Base-by-base conservation (phyloP, 2,329 filamentous ascomycete genomes). In the Zasmidium citrigriseum region DNA sequence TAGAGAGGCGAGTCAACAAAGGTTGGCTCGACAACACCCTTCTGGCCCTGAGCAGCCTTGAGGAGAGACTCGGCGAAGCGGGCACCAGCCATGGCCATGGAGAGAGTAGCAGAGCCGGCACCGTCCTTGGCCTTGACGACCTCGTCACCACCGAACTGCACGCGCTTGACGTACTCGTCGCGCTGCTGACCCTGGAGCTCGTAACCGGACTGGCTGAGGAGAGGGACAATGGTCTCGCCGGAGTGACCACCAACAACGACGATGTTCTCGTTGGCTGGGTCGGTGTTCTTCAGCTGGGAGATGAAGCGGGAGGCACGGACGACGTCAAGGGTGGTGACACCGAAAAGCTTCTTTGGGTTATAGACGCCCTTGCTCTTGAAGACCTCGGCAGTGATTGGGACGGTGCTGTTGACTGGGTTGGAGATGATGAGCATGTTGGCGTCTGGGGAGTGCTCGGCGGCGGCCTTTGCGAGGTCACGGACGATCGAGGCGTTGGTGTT, bases 401-500 rank as follows among this genome's bases (percentile, higher is more conserved):
- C 95, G 75, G 95, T 99, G 72, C 92, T 97, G 91, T 99, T 99
- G 83, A 99, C 85, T 64, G 95, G 95, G 88, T 99, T 99, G 80
- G 93, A 87, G 82, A 99, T 99, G 84, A 99, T 87, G 76, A 98
- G 87, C 78, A 98, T 85, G 82, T 96, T 96, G 80, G 95, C 95
- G 66, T 97, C 85, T 73, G 95, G 95, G 75, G 89, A 86, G 70
- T 90, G 86, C 73, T 96, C 87, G 73, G 95, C 95, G 75, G 87
- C 88, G 72, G 92, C 93, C 87, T 96, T 96, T 82, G 93, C 93
- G 68, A 99, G 88, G 81, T 98, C 95, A 75, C 93, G 93, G 77
- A 99, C 95, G 78, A 99, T 99, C 77, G 91, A 96, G 79, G 95
- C 95, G 81, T 99, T 99, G 86, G 93, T 99, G 88, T 98, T 98